Base-by-base conservation (phyloP, 305 asterid species). In the Coffea humblotiana region DNA sequence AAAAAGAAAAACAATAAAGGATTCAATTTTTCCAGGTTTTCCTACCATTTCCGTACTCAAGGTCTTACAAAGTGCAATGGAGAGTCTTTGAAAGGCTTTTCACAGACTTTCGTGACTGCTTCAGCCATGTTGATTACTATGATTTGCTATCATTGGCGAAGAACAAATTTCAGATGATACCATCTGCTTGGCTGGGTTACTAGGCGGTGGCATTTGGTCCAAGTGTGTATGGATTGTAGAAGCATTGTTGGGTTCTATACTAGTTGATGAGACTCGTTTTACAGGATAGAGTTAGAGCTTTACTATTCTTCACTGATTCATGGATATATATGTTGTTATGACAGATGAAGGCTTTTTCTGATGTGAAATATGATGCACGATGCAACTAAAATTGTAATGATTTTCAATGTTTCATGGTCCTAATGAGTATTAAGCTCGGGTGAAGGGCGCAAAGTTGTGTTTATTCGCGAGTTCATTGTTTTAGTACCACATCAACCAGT, bases 61-160 rank as follows among this genome's bases (percentile, higher is more conserved):
- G 91, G 81, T 89, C 93, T n/a, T 88, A 85, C 86, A 87, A 88
- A 85, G 96, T 92, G 43, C 91, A 89, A 85, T 89, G 93, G 92
- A 90, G 88, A 85, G 88, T 91, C 72, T 92, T 89, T 23, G 96
- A 92, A 75, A 88, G 93, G 82, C 89, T 92, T 32, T 90, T 90
- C 71, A 91, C 94, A 25, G 97, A 92, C 85, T 91, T 92, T 74
- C 91, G 96, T 1, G 94, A 92, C 85, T 90, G 94, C 87, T 82
- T 92, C 84, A 76, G 64, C 56, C 83, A 84, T 74, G 80, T 74
- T 23, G 96, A 90, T 71, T 89, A 89, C 84, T 92, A 85, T 71
- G 90, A 92, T 84, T 77, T 90, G 74, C 76, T 92, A 87, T 88
- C 86, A 74, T 79, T 82, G 75, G 96, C 97, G 11, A 92, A 90